phyloP scores from a whole-genome alignment of 2,329 filamentous ascomycete genomes.

The Botrytis tulipae region DNA sequence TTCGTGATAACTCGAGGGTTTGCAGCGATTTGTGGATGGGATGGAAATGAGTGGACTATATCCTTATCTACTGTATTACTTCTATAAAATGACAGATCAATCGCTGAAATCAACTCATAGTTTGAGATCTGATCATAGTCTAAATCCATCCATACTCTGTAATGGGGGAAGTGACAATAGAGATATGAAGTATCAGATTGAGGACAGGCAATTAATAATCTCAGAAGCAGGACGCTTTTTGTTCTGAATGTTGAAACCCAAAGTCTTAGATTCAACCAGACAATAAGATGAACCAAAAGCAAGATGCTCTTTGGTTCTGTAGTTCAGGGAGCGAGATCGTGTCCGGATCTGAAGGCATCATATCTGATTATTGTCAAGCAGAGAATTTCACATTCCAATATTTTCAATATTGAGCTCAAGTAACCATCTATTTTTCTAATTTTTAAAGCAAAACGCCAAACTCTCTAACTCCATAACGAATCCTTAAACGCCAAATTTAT shows the following conservation, averaged over 20 bases:
- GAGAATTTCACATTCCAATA: background rate
- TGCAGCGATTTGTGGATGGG: no score
- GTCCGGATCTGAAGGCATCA: background rate
- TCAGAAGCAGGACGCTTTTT: background rate
- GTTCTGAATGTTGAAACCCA: background rate
- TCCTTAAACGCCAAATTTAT: background rate
- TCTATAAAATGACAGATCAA: no score
- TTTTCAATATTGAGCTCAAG: background rate
- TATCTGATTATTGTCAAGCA: background rate
- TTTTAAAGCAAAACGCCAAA: background rate
- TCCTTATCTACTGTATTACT: no score
- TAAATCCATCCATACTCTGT: no score
- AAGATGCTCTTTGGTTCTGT: background rate
- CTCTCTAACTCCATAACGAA: background rate
- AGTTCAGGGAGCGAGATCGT: background rate
- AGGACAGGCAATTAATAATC: background rate
- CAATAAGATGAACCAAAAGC: background rate
- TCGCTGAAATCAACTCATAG: no score
- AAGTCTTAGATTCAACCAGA: background rate
- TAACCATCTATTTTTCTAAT: background rate
- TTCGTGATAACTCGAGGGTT: no score
- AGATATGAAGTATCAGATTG: background rate
- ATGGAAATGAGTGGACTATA: no score
- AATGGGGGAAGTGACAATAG: background rate
- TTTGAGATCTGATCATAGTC: no score